Base-by-base conservation (phyloP, 164 flowering plant genomes). In the Kalanchoe fedtschenkoi region DNA sequence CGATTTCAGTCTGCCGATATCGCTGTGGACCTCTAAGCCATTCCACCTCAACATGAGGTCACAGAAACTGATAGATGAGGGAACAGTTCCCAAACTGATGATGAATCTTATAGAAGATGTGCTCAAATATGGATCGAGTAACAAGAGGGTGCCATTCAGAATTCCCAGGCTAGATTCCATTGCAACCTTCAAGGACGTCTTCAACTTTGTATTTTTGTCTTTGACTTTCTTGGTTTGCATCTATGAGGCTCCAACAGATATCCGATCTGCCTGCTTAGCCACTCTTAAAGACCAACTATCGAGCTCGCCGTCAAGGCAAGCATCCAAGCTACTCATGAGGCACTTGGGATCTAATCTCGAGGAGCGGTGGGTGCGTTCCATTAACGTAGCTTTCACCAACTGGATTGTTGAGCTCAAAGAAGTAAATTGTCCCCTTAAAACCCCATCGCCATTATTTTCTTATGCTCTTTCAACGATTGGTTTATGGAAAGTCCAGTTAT, bases 401-500 rank as follows among this genome's bases (percentile, higher is more conserved):
- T 85, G 93, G 96, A 73, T 77, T 28, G 56, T 60, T 5, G 95
- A 86, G 74, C 62, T 71, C 37, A 73, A 76, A 39, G 69, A 77
- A 3, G 56, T 65, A 1, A 47, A 61, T 15, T 69, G 32, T 30
- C 56, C 24, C 16, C 58, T 78, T 11, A 76, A 65, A 65, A 71
- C 86, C n/a, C 85, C 87, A 28, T 77, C 82, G 0, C 83, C 88
- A 0, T 61, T 86, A 64, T 92, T 84, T 72, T 89, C 96, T 34
- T 80, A 84, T 53, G 76, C 88, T 1, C 5, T 78, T 62, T 84
- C 96, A 1, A 72, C 78, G 10, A 26, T 63, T 24, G 98, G 91
- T 65, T 55, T 86, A 22, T 92, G 98, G 96, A 92, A 92, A 66
- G 85, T 89, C 53, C 98, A 89, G 51, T 44, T 92, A 33, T 92